Base-by-base conservation (phyloP, 108 stramenopile species). In the Fragilariopsis cylindrus region DNA sequence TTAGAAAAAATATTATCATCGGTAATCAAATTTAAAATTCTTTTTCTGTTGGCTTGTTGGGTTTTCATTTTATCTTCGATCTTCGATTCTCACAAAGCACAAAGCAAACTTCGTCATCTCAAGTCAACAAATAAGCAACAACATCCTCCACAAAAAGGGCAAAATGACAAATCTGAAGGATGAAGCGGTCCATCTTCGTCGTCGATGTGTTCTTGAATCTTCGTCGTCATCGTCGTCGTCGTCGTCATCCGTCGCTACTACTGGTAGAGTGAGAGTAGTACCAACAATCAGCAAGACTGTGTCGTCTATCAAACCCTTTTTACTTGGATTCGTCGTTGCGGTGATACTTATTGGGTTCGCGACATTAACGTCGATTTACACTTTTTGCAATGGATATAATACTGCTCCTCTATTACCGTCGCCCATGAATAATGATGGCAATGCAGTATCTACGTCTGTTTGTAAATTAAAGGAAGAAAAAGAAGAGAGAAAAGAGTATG, bases 241-340 rank as follows among this genome's bases (percentile, higher is more conserved):
- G 9, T 30, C 4, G 6, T 63, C 62, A n/a, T n/a, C 62, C 62
- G 5, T 44, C 62, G 43, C 43, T 13, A 41, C 42, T n/a, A 43
- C 9, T 41, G 15, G 62, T 12, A 44, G 16, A n/a, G 16, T 44
- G 41, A 13, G 43, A 9, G 42, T 41, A 42, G 39, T 43, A 41
- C 87, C 62, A 42, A 30, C 21, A 4, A 60, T 47, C 5, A 72
- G 46, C 19, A 60, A 0, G 58, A 6, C 44, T n/a, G 16, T 68
- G 40, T 68, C 65, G 45, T 39, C 66, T 56, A 45, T 63, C 40
- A 63, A 63, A 43, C 56, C 74, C 16, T 75, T 75, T 58, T 68
- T 75, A n/a, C 74, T 75, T 48, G 74, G 74, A 11, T 64, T 58
- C 19, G 63, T 42, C 41, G 50, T 55, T 3, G 73, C 73, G n/a